Conservation (phyloP, 2,329 filamentous ascomycete species). For the Uncinocarpus reesii region DNA sequence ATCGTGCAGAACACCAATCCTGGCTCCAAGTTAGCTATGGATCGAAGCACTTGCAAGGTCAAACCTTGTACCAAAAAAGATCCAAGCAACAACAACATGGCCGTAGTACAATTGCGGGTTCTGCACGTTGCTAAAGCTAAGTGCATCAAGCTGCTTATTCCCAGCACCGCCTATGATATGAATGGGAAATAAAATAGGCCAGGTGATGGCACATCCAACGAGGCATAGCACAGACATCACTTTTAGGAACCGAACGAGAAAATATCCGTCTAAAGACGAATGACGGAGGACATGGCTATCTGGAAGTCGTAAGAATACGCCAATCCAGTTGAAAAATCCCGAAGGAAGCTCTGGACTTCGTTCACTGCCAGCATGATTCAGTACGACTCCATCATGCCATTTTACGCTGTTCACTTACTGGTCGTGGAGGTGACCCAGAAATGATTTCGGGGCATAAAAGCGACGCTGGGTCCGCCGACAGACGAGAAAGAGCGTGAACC, state of each 20-base stretch:
- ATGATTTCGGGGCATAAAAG: slow-evolving; percentile 38
- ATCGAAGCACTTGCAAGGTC: background rate
- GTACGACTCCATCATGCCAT: background rate
- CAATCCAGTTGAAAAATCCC: slow-evolving; percentile 46
- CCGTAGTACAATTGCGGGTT: slow-evolving; percentile 62
- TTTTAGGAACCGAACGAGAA: slow-evolving; percentile 80
- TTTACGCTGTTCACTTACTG: slow-evolving; percentile 24
- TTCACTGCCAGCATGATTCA: slow-evolving; percentile 26
- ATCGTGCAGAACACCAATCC: slow-evolving; percentile 74
- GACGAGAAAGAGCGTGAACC: slow-evolving; percentile 39
- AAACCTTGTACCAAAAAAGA: slow-evolving; percentile 55
- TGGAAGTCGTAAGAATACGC: slow-evolving; percentile 43
- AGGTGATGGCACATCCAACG: slow-evolving; percentile 70
- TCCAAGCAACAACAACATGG: slow-evolving; percentile 63
- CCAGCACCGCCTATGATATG: slow-evolving; percentile 70
- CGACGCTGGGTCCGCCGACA: slow-evolving; percentile 37
- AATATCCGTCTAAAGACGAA: slow-evolving; percentile 81
- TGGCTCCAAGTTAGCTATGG: background rate
- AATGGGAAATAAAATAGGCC: slow-evolving; percentile 79
- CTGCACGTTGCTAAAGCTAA: slow-evolving; percentile 69
- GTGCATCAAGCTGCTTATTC: slow-evolving; percentile 58
- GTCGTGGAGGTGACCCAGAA: slow-evolving; percentile 34
- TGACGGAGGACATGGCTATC: slow-evolving; percentile 81
- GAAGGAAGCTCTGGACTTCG: slow-evolving; percentile 39
- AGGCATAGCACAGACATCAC: slow-evolving; percentile 69